Base-by-base conservation (phyloP, 106 monocot species). In the Gastrodia elata region DNA sequence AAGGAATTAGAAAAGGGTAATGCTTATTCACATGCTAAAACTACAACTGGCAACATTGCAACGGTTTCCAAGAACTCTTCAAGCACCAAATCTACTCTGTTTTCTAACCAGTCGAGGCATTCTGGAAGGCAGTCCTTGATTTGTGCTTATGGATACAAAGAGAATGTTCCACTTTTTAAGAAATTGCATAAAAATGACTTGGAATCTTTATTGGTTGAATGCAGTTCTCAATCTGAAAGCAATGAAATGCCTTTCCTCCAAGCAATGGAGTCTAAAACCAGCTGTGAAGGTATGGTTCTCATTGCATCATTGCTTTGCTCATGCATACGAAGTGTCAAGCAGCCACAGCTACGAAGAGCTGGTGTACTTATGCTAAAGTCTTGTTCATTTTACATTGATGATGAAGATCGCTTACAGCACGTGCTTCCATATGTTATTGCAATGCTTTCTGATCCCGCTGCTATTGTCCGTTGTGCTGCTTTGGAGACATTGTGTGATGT, bases 401-500 rank as follows among this genome's bases (percentile, higher is more conserved):
- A 92, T 78, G 97, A 97, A 70, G 90, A 93, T 73, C 90, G 93
- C 16, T 67, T 97, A 38, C 97, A 97, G 32, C 97, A 93, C 71
- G 92, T 97, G 20, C 84, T 97, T 84, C 97, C 97, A 8, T 93
- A 88, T 81, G 83, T 97, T 57, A 87, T 97, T 74, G 86, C 83
- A 34, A 90, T 97, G 92, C 90, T 97, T 55, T 82, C 93, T 71
- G 97, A 97, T 83, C 75, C 88, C 65, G 86, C 97, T 36, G 90
- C 93, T 73, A 93, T 93, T 74, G 97, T 97, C 46, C 97, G 97
- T 68, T 90, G 90, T 77, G 92, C 97, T 80, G 97, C 90, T 67
- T 72, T 97, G 80, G 97, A 97, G 64, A 90, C 97, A 58, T 70
- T 97, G 39, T 90, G 92, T 78, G 87, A 90, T 68, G 82, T 97